Evolutionary conservation across 148 eudicot genomes (phyloP), one percentile per base, ranked within the genome.

Genomic region (Cornus kousa): DNA sequence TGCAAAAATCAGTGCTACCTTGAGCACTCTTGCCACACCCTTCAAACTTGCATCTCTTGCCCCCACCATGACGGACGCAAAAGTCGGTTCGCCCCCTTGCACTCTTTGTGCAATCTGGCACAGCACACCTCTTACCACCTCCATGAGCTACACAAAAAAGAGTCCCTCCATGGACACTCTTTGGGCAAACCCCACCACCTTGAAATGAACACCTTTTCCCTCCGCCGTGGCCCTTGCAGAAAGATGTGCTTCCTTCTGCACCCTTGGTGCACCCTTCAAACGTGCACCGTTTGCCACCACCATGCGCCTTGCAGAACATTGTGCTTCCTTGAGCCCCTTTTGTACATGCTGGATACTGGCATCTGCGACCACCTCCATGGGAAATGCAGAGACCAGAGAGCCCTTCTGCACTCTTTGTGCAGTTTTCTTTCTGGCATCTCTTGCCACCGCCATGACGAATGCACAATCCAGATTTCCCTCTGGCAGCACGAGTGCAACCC

Each of bases 251-350:
- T 43, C 99, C 99, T 83, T 96, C 99, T 0, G 99, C 99, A 64
- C 99, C 99, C 86, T 91, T 96, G 33, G 84, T 87, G 82, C 99
- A 96, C 40, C 97, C 95, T 60, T 80, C 89, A 73, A 84, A 78
- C 0, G 93, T 90, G 86, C 99, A 96, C 62, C 99, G 88, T 74
- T 92, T 96, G 6, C 99, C 99, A 16, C 99, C 99, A 74, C 99
- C 99, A 55, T 96, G 99, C 0, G 98, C 99, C 84, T 96, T 96
- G 86, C 99, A 96, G 35, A 96, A 91, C 95, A 88, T 84, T 1
- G 99, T 96, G 88, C 99, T 94, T 76, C 99, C 99, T 83, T 96
- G 99, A 76, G 99, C 98, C 59, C 99, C 99, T 86, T 94, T 93
- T 31, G 83, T 78, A 77, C 99, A 96, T 8, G 78, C 88, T 4